Percentiles rank a stretch among this genome's conserved stretches.
Conservation (phyloP, 148 eudicot genomes). For the Chenopodium suecicum region DNA sequence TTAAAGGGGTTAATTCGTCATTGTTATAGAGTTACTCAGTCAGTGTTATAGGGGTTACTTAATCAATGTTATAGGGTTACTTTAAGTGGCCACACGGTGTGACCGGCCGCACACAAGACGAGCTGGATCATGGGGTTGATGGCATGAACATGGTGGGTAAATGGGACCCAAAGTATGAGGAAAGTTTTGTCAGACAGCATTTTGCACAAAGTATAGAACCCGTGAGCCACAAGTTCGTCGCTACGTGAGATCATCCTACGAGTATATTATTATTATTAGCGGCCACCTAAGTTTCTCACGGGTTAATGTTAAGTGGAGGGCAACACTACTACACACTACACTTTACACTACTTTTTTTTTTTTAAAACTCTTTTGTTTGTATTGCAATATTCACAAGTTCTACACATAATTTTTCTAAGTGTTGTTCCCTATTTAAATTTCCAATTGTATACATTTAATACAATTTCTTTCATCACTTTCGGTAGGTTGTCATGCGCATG, state of each 20-base stretch:
- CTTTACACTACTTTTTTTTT: neutral
- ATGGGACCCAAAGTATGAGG: conserved; percentile 9
- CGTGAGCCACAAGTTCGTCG: conserved; percentile 15
- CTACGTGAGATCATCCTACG: neutral
- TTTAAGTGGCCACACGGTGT: no score
- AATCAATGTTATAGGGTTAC: no score
- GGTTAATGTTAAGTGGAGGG: conserved; percentile 3
- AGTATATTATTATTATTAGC: neutral
- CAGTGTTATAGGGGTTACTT: no score
- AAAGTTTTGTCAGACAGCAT: conserved; percentile 6
- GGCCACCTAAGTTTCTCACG: conserved; percentile 22
- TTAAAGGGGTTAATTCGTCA: no score
- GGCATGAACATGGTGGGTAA: neutral
- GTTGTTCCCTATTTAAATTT: neutral
- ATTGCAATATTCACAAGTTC: neutral
- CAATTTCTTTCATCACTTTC: conserved; percentile 2
- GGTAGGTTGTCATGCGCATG: neutral
- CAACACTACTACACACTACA: neutral
- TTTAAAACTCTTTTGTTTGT: neutral
- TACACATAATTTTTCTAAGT: neutral
- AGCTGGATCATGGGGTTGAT: neutral
- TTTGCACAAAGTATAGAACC: conserved; percentile 13
- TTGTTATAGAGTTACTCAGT: no score
- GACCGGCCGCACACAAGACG: no score
- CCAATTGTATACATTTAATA: neutral